Conservation (phyloP, 148 eudicot genomes). For the Nepenthes gracilis region DNA sequence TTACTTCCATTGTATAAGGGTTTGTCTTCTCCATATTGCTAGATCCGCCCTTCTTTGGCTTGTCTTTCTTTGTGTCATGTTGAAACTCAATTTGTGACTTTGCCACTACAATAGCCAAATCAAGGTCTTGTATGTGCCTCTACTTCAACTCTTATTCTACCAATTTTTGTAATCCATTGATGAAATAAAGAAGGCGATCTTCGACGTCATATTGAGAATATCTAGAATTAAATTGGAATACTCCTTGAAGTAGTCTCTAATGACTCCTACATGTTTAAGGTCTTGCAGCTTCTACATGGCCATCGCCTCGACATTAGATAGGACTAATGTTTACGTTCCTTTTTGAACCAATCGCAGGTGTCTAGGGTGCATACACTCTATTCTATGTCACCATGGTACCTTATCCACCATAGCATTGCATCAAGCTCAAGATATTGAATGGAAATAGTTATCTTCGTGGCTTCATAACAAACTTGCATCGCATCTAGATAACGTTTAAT, state of each 20-base stretch:
- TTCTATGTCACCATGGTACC: too few relatives aligned
- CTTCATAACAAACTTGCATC: too few relatives aligned
- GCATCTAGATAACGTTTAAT: too few relatives aligned
- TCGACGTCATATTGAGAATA: background rate
- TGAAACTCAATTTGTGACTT: background rate
- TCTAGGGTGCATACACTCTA: too few relatives aligned
- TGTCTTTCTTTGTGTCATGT: background rate
- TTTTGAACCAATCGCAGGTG: too few relatives aligned
- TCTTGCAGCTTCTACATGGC: background rate
- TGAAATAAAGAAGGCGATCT: background rate
- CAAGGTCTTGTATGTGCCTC: background rate
- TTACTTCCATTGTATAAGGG: background rate
- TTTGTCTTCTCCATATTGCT: background rate
- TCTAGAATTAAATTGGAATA: background rate
- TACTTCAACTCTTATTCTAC: background rate
- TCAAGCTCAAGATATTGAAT: too few relatives aligned
- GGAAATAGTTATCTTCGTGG: too few relatives aligned
- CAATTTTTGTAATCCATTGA: background rate
- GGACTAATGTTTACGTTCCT: background rate
- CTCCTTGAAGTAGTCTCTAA: background rate
- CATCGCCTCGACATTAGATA: background rate
- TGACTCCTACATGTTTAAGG: background rate
- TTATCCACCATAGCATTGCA: too few relatives aligned
- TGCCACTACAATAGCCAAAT: background rate
- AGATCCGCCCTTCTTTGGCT: background rate